Percentiles rank a stretch among this genome's conserved stretches.
Conservation (phyloP, 805 yeast species). For the Zygotorulaspora danielsina region DNA sequence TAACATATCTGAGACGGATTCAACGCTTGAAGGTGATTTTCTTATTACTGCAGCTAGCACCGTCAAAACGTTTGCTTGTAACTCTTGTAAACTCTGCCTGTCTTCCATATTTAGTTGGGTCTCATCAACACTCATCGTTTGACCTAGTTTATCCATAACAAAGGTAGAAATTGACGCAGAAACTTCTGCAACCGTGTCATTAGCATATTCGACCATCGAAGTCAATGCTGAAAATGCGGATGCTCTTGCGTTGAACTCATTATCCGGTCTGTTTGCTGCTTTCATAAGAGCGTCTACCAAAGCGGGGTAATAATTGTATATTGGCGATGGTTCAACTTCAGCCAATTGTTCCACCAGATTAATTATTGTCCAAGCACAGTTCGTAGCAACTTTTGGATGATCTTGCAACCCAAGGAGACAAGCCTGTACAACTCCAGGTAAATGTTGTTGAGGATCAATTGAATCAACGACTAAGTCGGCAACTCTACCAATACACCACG, state of each 20-base stretch:
- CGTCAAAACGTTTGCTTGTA: slow-evolving; percentile 76
- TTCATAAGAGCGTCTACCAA: slow-evolving; percentile 67
- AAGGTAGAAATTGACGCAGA: slow-evolving; percentile 73
- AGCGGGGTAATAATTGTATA: slow-evolving; percentile 69
- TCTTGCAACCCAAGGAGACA: slow-evolving; percentile 78
- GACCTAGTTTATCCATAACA: slow-evolving; percentile 65
- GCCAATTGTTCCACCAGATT: slow-evolving; percentile 81
- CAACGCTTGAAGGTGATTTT: slow-evolving; percentile 65
- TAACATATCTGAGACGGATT: slow-evolving; percentile 69
- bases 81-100: slow-evolving; percentile 74
- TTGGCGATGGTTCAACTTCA: slow-evolving; percentile 46
- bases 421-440: slow-evolving; percentile 70
- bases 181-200: slow-evolving; percentile 61
- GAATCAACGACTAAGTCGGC: slow-evolving; percentile 82
- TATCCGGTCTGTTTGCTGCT: slow-evolving; percentile 68
- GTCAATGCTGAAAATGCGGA: slow-evolving; percentile 96
- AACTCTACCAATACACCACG: slow-evolving; percentile 97
- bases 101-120: slow-evolving; percentile 66
- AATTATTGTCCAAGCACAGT: slow-evolving; percentile 96
- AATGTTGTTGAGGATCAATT: slow-evolving; percentile 57
- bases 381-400: slow-evolving; percentile 90
- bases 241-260: slow-evolving; percentile 83
- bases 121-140: slow-evolving; percentile 56
- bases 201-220: slow-evolving; percentile 69
- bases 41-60: slow-evolving; percentile 79